Percentiles rank a stretch among this genome's conserved stretches.
These are phyloP conservation scores for Fusarium sp. DNA, from an alignment of 2,329 filamentous ascomycete genomes.

Conservation along the genomic window DNA sequence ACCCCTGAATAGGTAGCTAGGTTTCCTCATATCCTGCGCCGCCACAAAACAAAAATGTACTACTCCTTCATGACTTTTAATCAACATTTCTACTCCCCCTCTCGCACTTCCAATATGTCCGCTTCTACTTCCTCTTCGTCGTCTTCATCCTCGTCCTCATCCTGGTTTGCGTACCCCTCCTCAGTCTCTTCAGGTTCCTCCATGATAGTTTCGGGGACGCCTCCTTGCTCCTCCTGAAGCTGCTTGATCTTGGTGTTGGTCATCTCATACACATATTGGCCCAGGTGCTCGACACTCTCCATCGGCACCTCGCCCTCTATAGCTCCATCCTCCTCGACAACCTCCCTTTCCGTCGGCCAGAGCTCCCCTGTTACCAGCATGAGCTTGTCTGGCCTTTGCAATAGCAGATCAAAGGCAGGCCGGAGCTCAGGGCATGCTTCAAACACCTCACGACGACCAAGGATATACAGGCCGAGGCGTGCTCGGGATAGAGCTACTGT, in stretches of 20 bases:
- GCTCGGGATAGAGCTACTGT: slow-evolving; percentile 95
- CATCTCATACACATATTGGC: slow-evolving; percentile 98
- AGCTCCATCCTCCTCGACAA: slow-evolving; percentile 54
- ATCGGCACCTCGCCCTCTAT: slow-evolving; percentile 74
- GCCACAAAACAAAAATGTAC: slow-evolving; percentile 12
- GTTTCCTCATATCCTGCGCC: slow-evolving; percentile 17
- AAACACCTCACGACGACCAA: slow-evolving; percentile 89
- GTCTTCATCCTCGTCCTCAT: slow-evolving; percentile 48
- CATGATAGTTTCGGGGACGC: slow-evolving; percentile 35
- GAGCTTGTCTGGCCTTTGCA: slow-evolving; percentile 83
- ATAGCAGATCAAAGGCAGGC: slow-evolving; percentile 83
- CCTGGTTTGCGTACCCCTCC: slow-evolving; percentile 49
- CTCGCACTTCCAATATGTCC: slow-evolving; percentile 52
- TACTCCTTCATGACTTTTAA: slow-evolving; percentile 9
- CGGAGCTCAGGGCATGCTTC: slow-evolving; percentile 88
- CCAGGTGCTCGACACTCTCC: slow-evolving; percentile 92
- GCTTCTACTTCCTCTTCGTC: slow-evolving; percentile 48
- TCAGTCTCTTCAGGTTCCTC: slow-evolving; percentile 49
- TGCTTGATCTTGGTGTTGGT: slow-evolving; percentile 71
- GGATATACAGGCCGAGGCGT: slow-evolving; percentile 88
- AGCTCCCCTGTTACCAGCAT: slow-evolving; percentile 86
- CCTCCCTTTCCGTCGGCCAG: slow-evolving; percentile 73
- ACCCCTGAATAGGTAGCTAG: neutral
- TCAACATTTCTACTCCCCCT: slow-evolving; percentile 43
- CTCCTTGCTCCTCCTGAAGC: slow-evolving; percentile 55